phyloP scores from a whole-genome alignment of 78 protist species.

The Dictyostelium citrinum region DNA sequence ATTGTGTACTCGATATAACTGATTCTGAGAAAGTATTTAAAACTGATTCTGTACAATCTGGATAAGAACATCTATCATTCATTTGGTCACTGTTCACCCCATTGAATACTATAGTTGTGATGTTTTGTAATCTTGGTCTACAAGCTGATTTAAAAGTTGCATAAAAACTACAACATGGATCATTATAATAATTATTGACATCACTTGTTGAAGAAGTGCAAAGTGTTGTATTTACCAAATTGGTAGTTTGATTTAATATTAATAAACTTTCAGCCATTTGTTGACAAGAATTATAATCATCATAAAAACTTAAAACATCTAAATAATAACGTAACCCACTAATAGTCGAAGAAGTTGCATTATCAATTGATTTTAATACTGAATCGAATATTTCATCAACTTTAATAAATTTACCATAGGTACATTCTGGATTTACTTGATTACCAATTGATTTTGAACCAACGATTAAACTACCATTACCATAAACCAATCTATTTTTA shows the following conservation, averaged over 20 bases:
- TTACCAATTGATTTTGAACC: background rate
- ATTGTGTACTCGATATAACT: background rate
- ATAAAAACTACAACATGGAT: conserved; percentile 46
- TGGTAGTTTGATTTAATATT: background rate
- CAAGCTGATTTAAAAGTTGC: conserved; percentile 2
- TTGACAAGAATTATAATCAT: conserved; percentile 14
- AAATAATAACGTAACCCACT: conserved; percentile 3
- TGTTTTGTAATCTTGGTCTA: background rate
- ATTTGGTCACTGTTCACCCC: background rate
- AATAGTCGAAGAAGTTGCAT: background rate
- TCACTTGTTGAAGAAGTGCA: background rate
- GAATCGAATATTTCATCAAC: background rate
- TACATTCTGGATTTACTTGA: background rate
- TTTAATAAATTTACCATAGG: background rate
- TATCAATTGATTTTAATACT: background rate
- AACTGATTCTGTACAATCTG: conserved; percentile 26
- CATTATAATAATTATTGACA: background rate
- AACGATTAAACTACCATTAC: background rate
- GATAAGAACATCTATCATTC: background rate
- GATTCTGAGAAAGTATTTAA: background rate
- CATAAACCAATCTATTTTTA: background rate
- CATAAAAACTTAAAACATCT: background rate
- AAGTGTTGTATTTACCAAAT: background rate
- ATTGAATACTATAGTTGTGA: background rate
- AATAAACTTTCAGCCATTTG: background rate